Evolutionary conservation across 1,284 basidiomycete genomes (phyloP).

Genomic region (Pisolithus thermaeus): DNA sequence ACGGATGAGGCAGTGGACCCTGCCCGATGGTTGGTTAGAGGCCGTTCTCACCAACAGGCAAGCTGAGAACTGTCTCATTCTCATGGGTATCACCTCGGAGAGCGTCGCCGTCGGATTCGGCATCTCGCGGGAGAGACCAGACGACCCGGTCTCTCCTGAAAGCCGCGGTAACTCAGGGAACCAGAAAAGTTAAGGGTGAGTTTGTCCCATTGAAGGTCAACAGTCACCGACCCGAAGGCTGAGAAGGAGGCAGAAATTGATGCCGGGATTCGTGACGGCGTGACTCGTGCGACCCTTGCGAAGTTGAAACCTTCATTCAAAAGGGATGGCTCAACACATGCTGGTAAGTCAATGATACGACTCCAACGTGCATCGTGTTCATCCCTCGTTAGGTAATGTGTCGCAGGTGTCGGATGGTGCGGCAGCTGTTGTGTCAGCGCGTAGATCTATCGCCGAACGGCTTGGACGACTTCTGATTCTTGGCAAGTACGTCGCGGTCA

Average conservation of each 20-base stretch:
- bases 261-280: constrained; percentile 86
- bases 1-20: constrained; percentile 73
- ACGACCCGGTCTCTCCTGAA: constrained; percentile 84
- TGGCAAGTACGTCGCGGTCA: constrained; percentile 84
- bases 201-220: constrained; percentile 84
- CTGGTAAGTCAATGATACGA: constrained; percentile 45
- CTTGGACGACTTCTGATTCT: constrained; percentile 88
- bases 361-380: not conserved
- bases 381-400: constrained; percentile 60
- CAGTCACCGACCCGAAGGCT: constrained; percentile 78
- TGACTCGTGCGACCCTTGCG: constrained; percentile 78
- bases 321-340: constrained; percentile 88
- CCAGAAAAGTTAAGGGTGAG: constrained; percentile 89
- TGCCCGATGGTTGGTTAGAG: constrained; percentile 76
- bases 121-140: constrained; percentile 73
- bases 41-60: constrained; percentile 73
- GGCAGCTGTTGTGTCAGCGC: constrained; percentile 86
- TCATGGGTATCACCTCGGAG: constrained; percentile 97
- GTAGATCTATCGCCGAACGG: constrained; percentile 82
- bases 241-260: constrained; percentile 77
- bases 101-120: constrained; percentile 83
- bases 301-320: constrained; percentile 95
- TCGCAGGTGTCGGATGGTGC: constrained; percentile 98
- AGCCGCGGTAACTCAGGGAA: constrained; percentile 86
- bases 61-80: constrained; percentile 88